phyloP scores from a whole-genome alignment of 1,139 yeast species.

The Debaryomyces psychrophilus region DNA sequence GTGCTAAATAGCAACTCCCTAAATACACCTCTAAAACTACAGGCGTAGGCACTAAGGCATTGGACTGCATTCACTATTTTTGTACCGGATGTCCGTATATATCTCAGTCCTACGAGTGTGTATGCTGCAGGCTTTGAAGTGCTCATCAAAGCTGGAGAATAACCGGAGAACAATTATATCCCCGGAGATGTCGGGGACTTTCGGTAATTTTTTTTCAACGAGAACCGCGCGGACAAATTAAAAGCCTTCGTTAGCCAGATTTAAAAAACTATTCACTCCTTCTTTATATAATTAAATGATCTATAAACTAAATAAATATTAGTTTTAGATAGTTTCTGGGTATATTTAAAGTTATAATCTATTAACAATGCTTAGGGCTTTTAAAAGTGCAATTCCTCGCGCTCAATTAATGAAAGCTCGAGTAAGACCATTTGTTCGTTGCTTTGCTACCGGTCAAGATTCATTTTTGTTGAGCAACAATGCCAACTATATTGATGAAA shows the following conservation, averaged over 20 bases:
- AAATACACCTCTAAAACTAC: background rate
- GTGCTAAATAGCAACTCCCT: background rate
- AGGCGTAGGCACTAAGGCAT: background rate
- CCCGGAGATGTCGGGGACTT: conserved; percentile 11
- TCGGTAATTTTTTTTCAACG: conserved; percentile 9
- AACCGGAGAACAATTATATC: background rate
- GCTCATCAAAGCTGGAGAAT: background rate
- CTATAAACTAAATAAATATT: conserved; percentile 10
- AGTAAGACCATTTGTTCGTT: conserved; percentile 21
- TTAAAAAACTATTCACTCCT: conserved; percentile 5
- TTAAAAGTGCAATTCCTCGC: conserved; percentile 44
- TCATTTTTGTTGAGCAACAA: conserved; percentile 81
- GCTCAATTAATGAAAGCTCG: conserved; percentile 28
- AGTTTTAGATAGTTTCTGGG: conserved; percentile 7
- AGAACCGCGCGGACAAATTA: conserved; percentile 14
- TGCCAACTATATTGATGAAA: conserved; percentile 94
- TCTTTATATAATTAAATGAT: conserved; percentile 9
- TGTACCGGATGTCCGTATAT: background rate
- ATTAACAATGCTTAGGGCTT: conserved; percentile 46
- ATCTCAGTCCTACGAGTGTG: background rate
- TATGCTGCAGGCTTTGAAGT: background rate
- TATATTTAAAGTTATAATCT: conserved; percentile 8
- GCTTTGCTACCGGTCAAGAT: conserved; percentile 49
- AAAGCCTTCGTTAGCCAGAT: conserved; percentile 9
- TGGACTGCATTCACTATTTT: background rate